Evolutionary conservation across 139 green algal species (phyloP).

Genomic region (Chlorella sorokiniana): DNA sequence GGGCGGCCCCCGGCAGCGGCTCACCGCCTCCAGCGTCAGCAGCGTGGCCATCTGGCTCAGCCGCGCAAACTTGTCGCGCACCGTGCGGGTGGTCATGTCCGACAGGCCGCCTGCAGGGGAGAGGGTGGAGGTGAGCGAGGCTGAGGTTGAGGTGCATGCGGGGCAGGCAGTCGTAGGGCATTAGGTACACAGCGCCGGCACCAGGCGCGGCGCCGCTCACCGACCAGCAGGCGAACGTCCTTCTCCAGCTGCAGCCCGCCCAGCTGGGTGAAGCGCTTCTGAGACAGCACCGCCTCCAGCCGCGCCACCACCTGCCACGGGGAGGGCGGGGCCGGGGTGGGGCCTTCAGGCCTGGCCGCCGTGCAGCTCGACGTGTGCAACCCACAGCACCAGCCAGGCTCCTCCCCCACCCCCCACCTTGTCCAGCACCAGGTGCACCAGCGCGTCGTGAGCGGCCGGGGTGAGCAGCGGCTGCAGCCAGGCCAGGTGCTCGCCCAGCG

Average conservation of each 20-base stretch:
- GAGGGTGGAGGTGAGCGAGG: too few relatives aligned
- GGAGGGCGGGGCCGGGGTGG: background rate
- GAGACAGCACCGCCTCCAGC: conserved; percentile 79
- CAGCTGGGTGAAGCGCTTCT: conserved; percentile 95
- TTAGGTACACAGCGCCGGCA: background rate
- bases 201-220: background rate
- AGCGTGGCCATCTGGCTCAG: conserved; percentile 88
- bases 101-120: conserved; percentile 49
- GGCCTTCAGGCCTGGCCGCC: background rate
- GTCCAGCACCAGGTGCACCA: conserved; percentile 79
- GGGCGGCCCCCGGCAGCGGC: too few relatives aligned
- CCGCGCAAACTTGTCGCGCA: conserved; percentile 92
- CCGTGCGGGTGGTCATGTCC: conserved; percentile 74
- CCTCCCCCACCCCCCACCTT: conserved; percentile 32
- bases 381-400: background rate
- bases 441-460: conserved; percentile 69
- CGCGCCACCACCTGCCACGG: conserved; percentile 53
- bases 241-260: conserved; percentile 92
- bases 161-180: background rate
- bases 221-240: conserved; percentile 78
- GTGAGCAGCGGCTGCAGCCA: conserved; percentile 83
- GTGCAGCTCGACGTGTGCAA: background rate
- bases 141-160: background rate
- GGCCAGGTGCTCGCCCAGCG: conserved; percentile 56
- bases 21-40: conserved; percentile 82